A percentile compares a stretch with the other conserved stretches of the same genome.
phyloP scores from a whole-genome alignment of 345 rosid species.

The Geranium brycei region DNA sequence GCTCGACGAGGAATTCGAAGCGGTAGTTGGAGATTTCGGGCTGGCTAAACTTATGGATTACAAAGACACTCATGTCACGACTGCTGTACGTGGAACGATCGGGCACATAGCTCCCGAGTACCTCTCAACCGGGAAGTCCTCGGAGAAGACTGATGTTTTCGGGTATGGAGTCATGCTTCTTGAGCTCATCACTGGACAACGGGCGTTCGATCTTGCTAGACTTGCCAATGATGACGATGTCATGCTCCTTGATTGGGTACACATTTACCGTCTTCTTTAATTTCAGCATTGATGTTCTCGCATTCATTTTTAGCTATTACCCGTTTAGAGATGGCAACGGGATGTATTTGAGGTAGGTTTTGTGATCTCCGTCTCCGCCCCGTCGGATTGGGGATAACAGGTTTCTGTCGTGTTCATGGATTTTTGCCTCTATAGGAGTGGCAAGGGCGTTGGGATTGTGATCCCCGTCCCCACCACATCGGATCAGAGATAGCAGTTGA shows the following conservation, averaged over 20 bases:
- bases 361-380: too few relatives aligned
- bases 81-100: constrained; percentile 95
- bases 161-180: constrained; percentile 97
- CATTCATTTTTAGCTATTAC: too few relatives aligned
- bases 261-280: constrained; percentile 7
- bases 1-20: constrained; percentile 86
- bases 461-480: too few relatives aligned
- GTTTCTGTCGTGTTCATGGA: too few relatives aligned
- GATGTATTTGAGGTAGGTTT: too few relatives aligned
- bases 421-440: too few relatives aligned
- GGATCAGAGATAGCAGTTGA: too few relatives aligned
- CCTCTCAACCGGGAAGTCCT: constrained; percentile 80
- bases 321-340: too few relatives aligned
- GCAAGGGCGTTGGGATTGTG: too few relatives aligned
- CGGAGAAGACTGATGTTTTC: constrained; percentile 93
- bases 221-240: constrained; percentile 89
- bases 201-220: constrained; percentile 91
- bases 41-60: constrained; percentile 87
- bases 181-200: constrained; percentile 87
- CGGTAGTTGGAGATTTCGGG: constrained; percentile 95
- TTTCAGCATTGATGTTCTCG: not conserved
- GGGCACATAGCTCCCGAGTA: constrained; percentile 97
- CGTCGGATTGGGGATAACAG: too few relatives aligned
- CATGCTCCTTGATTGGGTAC: constrained; percentile 94
- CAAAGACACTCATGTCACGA: constrained; percentile 88